Percentiles rank a stretch among this genome's conserved stretches.
phyloP scores from a whole-genome alignment of 2,329 filamentous ascomycete species.

The Tolypocladium nubicola region DNA sequence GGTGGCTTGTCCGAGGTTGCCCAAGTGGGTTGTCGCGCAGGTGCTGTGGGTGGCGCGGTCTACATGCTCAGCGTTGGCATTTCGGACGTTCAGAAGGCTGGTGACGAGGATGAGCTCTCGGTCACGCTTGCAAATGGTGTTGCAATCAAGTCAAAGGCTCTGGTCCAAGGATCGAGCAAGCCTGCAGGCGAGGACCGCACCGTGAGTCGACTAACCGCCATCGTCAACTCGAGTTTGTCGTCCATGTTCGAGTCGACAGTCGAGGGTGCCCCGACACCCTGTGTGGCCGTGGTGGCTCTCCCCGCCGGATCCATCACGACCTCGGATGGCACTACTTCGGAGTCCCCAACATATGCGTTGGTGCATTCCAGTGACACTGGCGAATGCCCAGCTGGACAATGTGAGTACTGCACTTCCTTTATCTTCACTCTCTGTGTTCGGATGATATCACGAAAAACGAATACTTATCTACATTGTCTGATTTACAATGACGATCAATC shows the following conservation, averaged over 20 bases:
- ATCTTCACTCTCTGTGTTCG: conserved; percentile 40
- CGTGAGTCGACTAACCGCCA: conserved; percentile 52
- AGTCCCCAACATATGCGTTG: conserved; percentile 46
- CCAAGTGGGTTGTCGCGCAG: conserved; percentile 83
- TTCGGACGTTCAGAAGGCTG: conserved; percentile 16
- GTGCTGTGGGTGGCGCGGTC: conserved; percentile 80
- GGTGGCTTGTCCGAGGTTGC: conserved; percentile 80
- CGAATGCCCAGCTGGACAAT: conserved; percentile 79
- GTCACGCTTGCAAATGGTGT: conserved; percentile 47
- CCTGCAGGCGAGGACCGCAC: conserved; percentile 15
- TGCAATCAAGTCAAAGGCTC: conserved; percentile 40
- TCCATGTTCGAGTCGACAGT: conserved; percentile 58
- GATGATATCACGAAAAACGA: conserved; percentile 68
- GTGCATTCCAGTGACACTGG: conserved; percentile 85
- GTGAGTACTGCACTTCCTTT: conserved; percentile 50
- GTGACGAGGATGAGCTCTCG: conserved; percentile 21
- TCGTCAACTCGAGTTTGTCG: conserved; percentile 56
- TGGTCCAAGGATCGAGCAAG: conserved; percentile 36
- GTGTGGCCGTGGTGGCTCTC: conserved; percentile 60
- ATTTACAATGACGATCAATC: conserved; percentile 76
- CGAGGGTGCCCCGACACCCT: conserved; percentile 68
- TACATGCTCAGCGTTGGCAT: conserved; percentile 76
- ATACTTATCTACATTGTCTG: conserved; percentile 99
- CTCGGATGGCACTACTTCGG: conserved; percentile 19
- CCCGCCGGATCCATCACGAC: conserved; percentile 38